Conservation (phyloP, 805 yeast species). For the Hanseniaspora meyeri region DNA sequence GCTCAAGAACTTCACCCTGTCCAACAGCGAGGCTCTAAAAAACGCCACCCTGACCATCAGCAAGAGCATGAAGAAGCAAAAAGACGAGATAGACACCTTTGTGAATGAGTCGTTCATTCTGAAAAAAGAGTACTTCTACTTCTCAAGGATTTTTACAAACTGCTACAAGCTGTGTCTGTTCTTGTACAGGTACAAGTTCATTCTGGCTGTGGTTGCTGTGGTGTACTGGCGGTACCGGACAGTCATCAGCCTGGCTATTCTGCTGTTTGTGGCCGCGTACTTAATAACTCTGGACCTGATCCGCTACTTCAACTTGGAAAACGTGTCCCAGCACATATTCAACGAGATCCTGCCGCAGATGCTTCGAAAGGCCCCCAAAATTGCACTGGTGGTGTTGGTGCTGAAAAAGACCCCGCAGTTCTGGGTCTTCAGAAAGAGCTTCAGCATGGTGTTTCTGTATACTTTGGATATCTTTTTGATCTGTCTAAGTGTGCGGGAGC, state of each 20-base stretch:
- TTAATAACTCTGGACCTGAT: background rate
- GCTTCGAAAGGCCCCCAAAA: background rate
- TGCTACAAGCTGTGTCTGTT: background rate
- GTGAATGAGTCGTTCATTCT: background rate
- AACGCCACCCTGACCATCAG: background rate
- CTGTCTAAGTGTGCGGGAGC: background rate
- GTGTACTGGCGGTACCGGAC: background rate
- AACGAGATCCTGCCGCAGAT: background rate
- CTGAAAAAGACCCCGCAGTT: background rate
- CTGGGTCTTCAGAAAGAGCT: background rate
- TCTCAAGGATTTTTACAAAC: background rate
- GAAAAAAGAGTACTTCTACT: background rate
- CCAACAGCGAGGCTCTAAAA: background rate
- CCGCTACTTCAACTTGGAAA: background rate
- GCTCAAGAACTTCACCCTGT: background rate
- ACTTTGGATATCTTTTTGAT: background rate
- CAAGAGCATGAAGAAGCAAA: background rate
- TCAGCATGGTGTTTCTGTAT: background rate
- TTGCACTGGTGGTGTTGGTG: background rate
- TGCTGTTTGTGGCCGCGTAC: background rate
- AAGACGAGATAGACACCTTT: background rate
- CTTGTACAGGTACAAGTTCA: background rate
- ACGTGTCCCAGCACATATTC: background rate
- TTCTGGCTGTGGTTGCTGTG: background rate
- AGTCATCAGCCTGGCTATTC: background rate